Base-by-base conservation (phyloP, 164 flowering plant genomes). In the Chimonanthus praecox region DNA sequence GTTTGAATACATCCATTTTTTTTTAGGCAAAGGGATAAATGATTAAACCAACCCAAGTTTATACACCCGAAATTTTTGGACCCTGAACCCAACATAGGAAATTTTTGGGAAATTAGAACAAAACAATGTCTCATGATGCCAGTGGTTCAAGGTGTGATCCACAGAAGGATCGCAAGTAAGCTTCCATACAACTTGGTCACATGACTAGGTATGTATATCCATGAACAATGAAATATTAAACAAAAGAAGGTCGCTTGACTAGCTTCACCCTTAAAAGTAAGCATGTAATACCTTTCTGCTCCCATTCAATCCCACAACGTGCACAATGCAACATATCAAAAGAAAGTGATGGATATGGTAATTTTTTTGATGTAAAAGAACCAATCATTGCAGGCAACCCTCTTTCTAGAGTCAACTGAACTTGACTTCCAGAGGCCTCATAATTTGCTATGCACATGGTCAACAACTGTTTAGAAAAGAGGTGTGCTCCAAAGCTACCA, bases 401-500 rank as follows among this genome's bases (percentile, higher is more conserved):
- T 85, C 99, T 88, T 83, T 96, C 99, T 68, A 94, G 97, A 63
- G 97, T 88, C n/a, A 96, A 85, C 73, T 96, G 98, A 78, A 96
- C 98, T 84, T 96, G 98, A 84, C 98, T 96, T 49, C 99, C 99
- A 3, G 94, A 88, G 79, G 87, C 81, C 84, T 96, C 98, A 76
- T 91, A 92, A 73, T 83, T 87, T 62, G 99, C 99, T 76, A 92
- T 77, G 79, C 99, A 96, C 93, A 96, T 87, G 11, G 99, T 94
- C 75, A 94, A 75, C 46, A 96, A 81, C 73, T 92, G 87, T 74
- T 85, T 87, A 21, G 98, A 91, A 67, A 87, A 91, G 67, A 96
- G 93, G 83, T 92, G 97, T 45, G 98, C 99, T 74, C 98, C 99
- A 87, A 94, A 92, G 83, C 95, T 96, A 74, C 99, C 99, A 83